phyloP scores from a whole-genome alignment of 225 moss, liverwort and hornwort species.

The Polytrichum formosum region DNA sequence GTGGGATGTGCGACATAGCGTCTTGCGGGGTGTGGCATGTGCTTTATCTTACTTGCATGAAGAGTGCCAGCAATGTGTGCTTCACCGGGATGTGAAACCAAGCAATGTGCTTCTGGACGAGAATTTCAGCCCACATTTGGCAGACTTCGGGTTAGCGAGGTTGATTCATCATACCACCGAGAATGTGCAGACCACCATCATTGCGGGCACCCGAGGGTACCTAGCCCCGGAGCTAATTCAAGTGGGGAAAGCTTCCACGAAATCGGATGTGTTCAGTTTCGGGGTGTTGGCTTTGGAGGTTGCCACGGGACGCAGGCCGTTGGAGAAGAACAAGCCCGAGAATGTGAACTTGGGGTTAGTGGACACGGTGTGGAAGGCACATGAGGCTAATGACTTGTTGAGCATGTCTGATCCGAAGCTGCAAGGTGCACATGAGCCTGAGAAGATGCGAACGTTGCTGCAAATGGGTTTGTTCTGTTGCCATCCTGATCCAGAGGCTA shows the following conservation, averaged over 20 bases:
- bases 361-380: conserved; percentile 80
- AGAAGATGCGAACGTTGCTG: conserved; percentile 43
- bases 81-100: conserved; percentile 60
- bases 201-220: conserved; percentile 83
- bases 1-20: conserved; percentile 37
- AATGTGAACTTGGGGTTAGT: conserved; percentile 49
- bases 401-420: conserved; percentile 61
- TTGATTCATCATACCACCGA: conserved; percentile 68
- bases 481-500: conserved; percentile 69
- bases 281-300: conserved; percentile 77
- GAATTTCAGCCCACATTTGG: conserved; percentile 44
- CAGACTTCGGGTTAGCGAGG: conserved; percentile 80
- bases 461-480: conserved; percentile 77
- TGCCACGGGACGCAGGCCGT: conserved; percentile 71
- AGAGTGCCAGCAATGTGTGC: conserved; percentile 51
- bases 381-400: conserved; percentile 37
- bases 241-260: conserved; percentile 70
- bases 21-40: conserved; percentile 46
- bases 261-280: conserved; percentile 82
- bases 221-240: conserved; percentile 72
- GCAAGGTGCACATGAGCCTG: conserved; percentile 26
- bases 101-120: conserved; percentile 63
- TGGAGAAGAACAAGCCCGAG: conserved; percentile 46
- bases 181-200: conserved; percentile 52
- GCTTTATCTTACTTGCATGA: conserved; percentile 53